Percentiles rank a stretch among this genome's conserved stretches.
phyloP scores from a whole-genome alignment of 1,139 yeast species.

The Candida pseudoviswanathii region DNA sequence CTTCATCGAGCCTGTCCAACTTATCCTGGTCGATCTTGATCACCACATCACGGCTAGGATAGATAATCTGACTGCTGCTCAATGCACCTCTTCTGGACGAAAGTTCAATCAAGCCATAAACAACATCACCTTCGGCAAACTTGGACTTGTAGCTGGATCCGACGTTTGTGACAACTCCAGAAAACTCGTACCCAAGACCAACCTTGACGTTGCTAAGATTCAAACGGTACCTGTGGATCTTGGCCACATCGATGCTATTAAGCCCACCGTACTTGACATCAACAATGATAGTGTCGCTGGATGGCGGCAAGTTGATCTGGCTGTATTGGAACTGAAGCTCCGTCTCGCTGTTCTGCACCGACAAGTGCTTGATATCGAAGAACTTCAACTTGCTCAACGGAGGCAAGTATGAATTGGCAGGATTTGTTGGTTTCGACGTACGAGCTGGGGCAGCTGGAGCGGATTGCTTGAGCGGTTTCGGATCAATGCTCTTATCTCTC shows the following conservation, averaged over 20 bases:
- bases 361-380: constrained; percentile 43
- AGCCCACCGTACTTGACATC: constrained; percentile 41
- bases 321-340: constrained; percentile 48
- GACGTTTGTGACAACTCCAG: constrained; percentile 36
- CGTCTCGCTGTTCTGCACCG: constrained; percentile 45
- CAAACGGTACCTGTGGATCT: constrained; percentile 37
- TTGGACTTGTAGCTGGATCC: constrained; percentile 29
- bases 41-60: constrained; percentile 36
- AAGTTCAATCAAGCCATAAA: constrained; percentile 41
- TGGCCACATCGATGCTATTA: constrained; percentile 41
- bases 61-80: constrained; percentile 36
- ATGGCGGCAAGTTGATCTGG: constrained; percentile 37
- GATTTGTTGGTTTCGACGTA: constrained; percentile 1
- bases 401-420: constrained; percentile 8
- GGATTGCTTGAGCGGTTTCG: constrained; percentile 15
- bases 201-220: constrained; percentile 42
- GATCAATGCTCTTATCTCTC: constrained; percentile 16
- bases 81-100: constrained; percentile 39
- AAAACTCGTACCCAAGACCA: constrained; percentile 47
- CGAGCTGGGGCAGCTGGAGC: constrained; percentile 11
- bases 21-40: constrained; percentile 30
- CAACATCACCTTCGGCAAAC: constrained; percentile 36
- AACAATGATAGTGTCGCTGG: constrained; percentile 34
- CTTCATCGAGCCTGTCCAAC: constrained; percentile 20
- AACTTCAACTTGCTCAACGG: constrained; percentile 34